phyloP scores from a whole-genome alignment of 306 rosid species.

The Hippophae gyantsensis region DNA sequence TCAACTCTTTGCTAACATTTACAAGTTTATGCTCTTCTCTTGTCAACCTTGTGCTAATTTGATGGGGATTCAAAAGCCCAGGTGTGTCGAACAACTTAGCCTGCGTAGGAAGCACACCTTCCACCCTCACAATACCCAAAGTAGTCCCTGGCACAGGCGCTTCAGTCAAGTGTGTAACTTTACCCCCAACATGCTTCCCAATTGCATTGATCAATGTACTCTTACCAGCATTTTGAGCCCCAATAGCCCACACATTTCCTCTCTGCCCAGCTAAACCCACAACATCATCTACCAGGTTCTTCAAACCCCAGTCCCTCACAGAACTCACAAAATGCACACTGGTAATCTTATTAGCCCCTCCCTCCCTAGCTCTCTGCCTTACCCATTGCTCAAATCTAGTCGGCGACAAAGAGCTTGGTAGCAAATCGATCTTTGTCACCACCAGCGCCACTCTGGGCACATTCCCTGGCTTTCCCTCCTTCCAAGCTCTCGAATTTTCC shows the following conservation, averaged over 20 bases:
- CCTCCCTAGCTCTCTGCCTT: conserved; percentile 84
- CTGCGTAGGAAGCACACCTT: conserved; percentile 71
- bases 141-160: conserved; percentile 97
- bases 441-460: conserved; percentile 86
- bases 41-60: conserved; percentile 68
- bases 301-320: conserved; percentile 73
- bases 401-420: conserved; percentile 74
- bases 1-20: conserved; percentile 76
- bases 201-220: conserved; percentile 75
- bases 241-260: conserved; percentile 89
- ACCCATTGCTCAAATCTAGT: conserved; percentile 78
- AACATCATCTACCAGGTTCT: conserved; percentile 63
- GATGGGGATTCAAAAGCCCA: conserved; percentile 82
- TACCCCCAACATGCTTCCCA: conserved; percentile 54
- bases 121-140: conserved; percentile 86
- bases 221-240: conserved; percentile 96
- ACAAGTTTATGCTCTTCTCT: conserved; percentile 89
- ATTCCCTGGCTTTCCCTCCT: conserved; percentile 73
- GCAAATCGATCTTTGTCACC: conserved; percentile 64
- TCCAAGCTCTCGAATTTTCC: conserved; percentile 58
- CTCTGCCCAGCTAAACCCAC: conserved; percentile 60
- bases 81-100: conserved; percentile 91
- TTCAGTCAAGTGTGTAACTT: conserved; percentile 66
- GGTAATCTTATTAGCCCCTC: conserved; percentile 65
- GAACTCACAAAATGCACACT: conserved; percentile 92